Base-by-base conservation (phyloP, 495 filamentous ascomycete genomes). In the Penicillium tannophilum region DNA sequence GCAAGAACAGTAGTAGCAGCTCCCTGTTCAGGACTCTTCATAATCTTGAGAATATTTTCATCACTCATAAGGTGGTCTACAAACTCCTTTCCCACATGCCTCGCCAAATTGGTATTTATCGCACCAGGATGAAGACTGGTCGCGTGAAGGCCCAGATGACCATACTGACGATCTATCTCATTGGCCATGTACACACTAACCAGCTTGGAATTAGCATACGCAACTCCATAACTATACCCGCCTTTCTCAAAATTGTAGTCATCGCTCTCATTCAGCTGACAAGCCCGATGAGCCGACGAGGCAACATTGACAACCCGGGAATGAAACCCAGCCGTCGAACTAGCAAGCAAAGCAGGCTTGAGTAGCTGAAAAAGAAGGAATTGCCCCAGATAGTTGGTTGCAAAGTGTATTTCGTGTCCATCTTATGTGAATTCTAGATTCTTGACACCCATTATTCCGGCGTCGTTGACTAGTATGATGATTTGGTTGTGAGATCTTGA, bases 331-430 rank as follows among this genome's bases (percentile, higher is more conserved):
- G 74, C 63, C 7, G 69, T 73, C 3, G 68, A 66, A n/a, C 62
- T 66, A 11, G 74, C 64, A 17, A 83, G 67, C 6, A 84, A 56
- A 33, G 74, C 58, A 9, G 69, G 65, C 57, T 74, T 74, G 20
- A 84, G 73, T 2, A 78, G 70, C 28, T 78, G 64, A 61, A 81
- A 78, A 16, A 84, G 68, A 20, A 81, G 75, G 60, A 84, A 82
- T 59, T 79, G 76, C 24, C 63, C 67, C 4, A 83, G 65, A 60
- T 83, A 74, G 67, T 82, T 82, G 7, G 75, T 77, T 12, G 63
- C 68, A 50, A 84, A 76, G 35, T 82, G 76, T 3, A 66, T 47
- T 58, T 83, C 81, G 52, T 77, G 60, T 20, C 74, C 76, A 47
- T 83, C 74, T 30, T 69, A 64, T 9, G 76, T 82, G 28, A 55